These are phyloP conservation scores for Bryoerythrophyllum caledonicum DNA, from an alignment of 225 moss, liverwort and hornwort species.

Conservation along the genomic window DNA sequence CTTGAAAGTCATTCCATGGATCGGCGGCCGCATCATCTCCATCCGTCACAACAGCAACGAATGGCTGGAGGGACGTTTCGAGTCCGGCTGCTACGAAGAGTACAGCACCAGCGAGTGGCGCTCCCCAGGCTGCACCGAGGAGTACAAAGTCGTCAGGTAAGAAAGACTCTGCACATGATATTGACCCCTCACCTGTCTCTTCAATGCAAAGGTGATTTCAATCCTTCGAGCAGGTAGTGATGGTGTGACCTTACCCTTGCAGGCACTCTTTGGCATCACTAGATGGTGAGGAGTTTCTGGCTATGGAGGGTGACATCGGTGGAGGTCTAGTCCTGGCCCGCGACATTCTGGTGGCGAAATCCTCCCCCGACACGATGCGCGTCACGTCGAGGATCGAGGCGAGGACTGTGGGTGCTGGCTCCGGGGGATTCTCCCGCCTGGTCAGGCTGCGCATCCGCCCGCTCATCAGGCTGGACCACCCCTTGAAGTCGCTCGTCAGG, in stretches of 20 bases:
- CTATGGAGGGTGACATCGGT: slow-evolving; percentile 85
- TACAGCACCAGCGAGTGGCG: slow-evolving; percentile 80
- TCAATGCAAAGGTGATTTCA: no score
- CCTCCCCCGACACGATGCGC: slow-evolving; percentile 42
- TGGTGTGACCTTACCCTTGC: background rate
- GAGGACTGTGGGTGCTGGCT: slow-evolving; percentile 80
- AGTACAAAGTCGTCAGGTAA: slow-evolving; percentile 68
- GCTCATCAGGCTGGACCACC: slow-evolving; percentile 60
- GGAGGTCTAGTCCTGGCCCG: slow-evolving; percentile 79
- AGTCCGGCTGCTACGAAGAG: slow-evolving; percentile 89
- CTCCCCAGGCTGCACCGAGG: slow-evolving; percentile 83
- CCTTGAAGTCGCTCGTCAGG: slow-evolving; percentile 43
- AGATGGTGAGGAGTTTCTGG: slow-evolving; percentile 42
- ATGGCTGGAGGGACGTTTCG: slow-evolving; percentile 79
- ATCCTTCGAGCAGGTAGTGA: no score
- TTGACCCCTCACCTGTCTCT: no score
- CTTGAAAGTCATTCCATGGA: slow-evolving; percentile 65
- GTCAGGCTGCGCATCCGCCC: slow-evolving; percentile 86
- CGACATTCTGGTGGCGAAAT: slow-evolving; percentile 43
- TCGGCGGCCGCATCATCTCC: slow-evolving; percentile 85
- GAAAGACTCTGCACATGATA: no score
- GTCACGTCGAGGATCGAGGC: slow-evolving; percentile 83
- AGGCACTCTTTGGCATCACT: slow-evolving; percentile 58
- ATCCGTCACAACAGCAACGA: slow-evolving; percentile 58
- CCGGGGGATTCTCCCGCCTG: slow-evolving; percentile 89